Percentiles rank a stretch among this genome's conserved stretches.
Conservation (phyloP, 2,329 filamentous ascomycete genomes). For the Colletotrichum zoysiae region DNA sequence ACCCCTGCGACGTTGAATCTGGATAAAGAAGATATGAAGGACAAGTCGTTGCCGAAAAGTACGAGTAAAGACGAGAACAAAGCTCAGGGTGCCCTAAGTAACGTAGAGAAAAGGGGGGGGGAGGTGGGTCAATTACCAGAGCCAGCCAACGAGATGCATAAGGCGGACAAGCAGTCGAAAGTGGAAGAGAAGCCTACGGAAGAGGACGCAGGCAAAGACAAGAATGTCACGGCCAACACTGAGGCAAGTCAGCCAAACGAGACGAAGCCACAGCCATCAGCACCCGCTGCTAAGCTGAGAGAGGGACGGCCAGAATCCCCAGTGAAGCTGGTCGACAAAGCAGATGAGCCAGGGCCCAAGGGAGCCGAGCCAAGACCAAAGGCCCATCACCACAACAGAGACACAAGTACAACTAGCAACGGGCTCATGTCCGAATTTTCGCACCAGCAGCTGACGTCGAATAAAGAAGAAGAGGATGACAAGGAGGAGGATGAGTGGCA, state of each 20-base stretch:
- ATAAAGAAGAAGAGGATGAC: constrained; percentile 65
- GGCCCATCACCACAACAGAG: constrained; percentile 43
- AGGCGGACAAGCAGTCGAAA: neutral
- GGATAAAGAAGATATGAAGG: constrained; percentile 24
- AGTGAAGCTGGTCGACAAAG: constrained; percentile 33
- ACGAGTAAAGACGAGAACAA: constrained; percentile 25
- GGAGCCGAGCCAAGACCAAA: constrained; percentile 12
- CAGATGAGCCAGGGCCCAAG: constrained; percentile 39
- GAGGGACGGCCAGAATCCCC: constrained; percentile 22
- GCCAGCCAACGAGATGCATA: neutral
- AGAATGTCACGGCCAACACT: neutral
- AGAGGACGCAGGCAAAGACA: constrained; percentile 3
- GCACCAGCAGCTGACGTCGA: constrained; percentile 80
- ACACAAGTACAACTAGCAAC: constrained; percentile 55
- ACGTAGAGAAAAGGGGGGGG: neutral
- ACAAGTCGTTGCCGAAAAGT: constrained; percentile 10
- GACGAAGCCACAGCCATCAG: neutral
- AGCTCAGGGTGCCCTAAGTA: neutral
- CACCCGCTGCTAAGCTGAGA: constrained; percentile 1
- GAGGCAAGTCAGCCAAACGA: neutral
- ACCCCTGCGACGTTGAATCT: constrained; percentile 32
- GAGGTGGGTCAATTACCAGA: constrained; percentile 14
- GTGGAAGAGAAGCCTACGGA: neutral
- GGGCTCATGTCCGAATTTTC: constrained; percentile 83
- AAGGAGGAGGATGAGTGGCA: constrained; percentile 84